A percentile compares a stretch with the other conserved stretches of the same genome.
phyloP scores from a whole-genome alignment of 345 rosid genomes.

The Eucalyptus albens region DNA sequence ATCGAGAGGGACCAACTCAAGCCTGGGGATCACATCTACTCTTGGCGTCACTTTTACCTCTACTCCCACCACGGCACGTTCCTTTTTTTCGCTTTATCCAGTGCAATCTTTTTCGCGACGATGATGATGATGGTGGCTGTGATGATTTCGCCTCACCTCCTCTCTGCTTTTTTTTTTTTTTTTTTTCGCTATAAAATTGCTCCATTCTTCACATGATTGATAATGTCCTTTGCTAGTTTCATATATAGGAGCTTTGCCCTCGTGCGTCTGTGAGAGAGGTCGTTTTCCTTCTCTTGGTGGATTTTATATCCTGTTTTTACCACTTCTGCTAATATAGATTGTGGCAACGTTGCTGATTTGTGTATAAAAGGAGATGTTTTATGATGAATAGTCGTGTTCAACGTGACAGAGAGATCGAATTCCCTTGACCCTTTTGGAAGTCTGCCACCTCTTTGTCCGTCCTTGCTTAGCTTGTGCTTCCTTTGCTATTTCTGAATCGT shows the following conservation, averaged over 20 bases:
- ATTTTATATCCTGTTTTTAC: neutral
- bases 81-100: neutral
- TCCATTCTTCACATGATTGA: neutral
- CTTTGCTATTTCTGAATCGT: neutral
- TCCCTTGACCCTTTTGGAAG: neutral
- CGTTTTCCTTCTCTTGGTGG: neutral
- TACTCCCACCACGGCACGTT: slow-evolving; percentile 65
- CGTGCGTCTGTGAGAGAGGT: neutral
- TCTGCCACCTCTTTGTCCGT: neutral
- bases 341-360: neutral
- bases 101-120: neutral
- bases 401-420: neutral
- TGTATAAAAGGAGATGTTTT: neutral
- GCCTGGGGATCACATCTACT: slow-evolving; percentile 74
- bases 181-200: neutral
- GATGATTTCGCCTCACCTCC: neutral
- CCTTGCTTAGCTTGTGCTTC: neutral
- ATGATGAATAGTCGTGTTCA: neutral
- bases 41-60: slow-evolving; percentile 57
- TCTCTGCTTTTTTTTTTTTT: neutral
- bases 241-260: neutral
- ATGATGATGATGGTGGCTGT: neutral
- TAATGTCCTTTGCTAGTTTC: neutral
- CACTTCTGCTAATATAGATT: neutral
- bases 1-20: slow-evolving; percentile 35